These are phyloP conservation scores for Ogataea trehalophila DNA, from an alignment of 805 yeast species.

Conservation along the genomic window DNA sequence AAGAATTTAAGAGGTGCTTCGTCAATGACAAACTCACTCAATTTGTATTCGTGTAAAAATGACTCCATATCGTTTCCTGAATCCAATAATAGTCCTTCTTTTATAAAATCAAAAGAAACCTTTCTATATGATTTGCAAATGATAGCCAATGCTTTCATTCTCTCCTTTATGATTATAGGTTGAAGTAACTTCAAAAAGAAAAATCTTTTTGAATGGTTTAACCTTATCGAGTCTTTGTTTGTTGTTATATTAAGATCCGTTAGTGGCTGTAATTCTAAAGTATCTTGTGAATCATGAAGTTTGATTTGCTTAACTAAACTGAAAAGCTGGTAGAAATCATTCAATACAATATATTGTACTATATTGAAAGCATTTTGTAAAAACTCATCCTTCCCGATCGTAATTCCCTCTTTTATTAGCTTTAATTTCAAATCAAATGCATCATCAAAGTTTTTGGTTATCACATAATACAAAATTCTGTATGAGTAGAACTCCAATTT, in stretches of 20 bases:
- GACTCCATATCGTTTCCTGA: constrained; percentile 34
- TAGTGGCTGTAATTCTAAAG: not conserved
- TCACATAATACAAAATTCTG: constrained; percentile 65
- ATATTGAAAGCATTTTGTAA: constrained; percentile 32
- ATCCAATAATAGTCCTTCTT: constrained; percentile 17
- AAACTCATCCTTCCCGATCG: constrained; percentile 19
- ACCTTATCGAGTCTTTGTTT: constrained; percentile 14
- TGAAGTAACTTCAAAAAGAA: constrained; percentile 36
- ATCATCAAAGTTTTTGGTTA: constrained; percentile 64
- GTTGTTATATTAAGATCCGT: constrained; percentile 2
- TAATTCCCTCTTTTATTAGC: constrained; percentile 11
- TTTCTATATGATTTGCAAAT: constrained; percentile 55
- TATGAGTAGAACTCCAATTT: constrained; percentile 67
- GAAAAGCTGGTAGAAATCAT: constrained; percentile 54
- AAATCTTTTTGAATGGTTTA: constrained; percentile 18
- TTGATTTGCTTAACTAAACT: constrained; percentile 25
- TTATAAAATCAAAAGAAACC: constrained; percentile 27
- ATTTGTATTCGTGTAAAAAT: constrained; percentile 40
- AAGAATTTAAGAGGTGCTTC: constrained; percentile 11
- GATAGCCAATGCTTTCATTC: constrained; percentile 50
- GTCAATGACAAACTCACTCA: constrained; percentile 29
- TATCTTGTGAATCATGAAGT: constrained; percentile 29
- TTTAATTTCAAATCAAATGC: constrained; percentile 38
- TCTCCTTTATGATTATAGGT: constrained; percentile 52
- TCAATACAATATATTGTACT: constrained; percentile 29